phyloP scores from a whole-genome alignment of 1,284 basidiomycete genomes.

The Microbotryum lychnidis-dioicae region DNA sequence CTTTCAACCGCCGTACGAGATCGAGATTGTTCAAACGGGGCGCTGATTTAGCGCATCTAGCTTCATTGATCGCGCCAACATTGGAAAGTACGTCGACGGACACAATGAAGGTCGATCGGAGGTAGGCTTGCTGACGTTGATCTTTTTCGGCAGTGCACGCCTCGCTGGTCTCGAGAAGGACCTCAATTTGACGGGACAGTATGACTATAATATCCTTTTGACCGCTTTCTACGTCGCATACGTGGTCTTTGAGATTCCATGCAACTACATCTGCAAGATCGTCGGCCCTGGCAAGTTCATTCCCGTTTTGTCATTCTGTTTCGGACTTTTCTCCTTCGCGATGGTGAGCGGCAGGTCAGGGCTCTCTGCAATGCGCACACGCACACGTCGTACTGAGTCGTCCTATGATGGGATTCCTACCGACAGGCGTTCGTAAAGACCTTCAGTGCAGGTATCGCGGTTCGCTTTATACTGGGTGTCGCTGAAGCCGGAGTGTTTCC shows the following conservation, averaged over 20 bases:
- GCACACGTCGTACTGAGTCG: slow-evolving; percentile 6
- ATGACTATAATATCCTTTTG: slow-evolving; percentile 31
- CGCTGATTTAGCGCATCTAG: not conserved
- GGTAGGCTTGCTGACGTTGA: no score
- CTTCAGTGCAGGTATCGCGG: slow-evolving; percentile 32
- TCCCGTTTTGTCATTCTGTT: slow-evolving; percentile 34
- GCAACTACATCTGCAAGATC: slow-evolving; percentile 50
- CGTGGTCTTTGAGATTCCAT: slow-evolving; percentile 52
- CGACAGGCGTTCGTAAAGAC: slow-evolving; percentile 25
- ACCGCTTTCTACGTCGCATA: slow-evolving; percentile 48
- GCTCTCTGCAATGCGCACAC: slow-evolving; percentile 26
- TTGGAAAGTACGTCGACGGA: slow-evolving; percentile 39
- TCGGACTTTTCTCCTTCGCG: slow-evolving; percentile 30
- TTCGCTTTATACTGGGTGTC: slow-evolving; percentile 37
- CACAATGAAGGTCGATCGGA: no score
- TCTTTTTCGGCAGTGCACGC: slow-evolving; percentile 40
- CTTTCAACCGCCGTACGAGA: not conserved
- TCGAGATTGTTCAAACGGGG: not conserved
- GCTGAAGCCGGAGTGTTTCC: slow-evolving; percentile 32
- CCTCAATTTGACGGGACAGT: slow-evolving; percentile 48
- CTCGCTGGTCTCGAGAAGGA: slow-evolving; percentile 53
- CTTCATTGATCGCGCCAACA: slow-evolving; percentile 24
- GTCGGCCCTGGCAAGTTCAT: slow-evolving; percentile 46
- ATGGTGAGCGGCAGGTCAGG: not conserved
- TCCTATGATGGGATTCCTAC: not conserved